Conservation (phyloP, 2,329 filamentous ascomycete species). For the Trichophyton verrucosum region DNA sequence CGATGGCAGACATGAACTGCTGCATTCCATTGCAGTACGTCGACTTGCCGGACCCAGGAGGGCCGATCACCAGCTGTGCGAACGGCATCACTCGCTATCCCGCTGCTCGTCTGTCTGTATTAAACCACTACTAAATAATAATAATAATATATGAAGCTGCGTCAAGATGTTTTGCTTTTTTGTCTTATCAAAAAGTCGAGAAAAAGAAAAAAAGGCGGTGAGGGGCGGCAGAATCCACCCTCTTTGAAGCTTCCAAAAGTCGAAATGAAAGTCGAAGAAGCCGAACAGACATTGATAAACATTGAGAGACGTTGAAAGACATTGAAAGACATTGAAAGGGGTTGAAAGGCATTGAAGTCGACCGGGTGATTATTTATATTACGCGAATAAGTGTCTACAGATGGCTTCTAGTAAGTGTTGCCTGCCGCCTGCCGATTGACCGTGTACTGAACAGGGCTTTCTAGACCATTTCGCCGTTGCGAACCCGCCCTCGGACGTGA, state of each 20-base stretch:
- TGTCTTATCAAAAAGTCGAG: not conserved
- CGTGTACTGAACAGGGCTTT: not conserved
- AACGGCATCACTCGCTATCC: constrained; percentile 36
- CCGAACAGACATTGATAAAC: too few relatives aligned
- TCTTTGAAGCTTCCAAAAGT: not conserved
- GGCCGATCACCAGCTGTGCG: constrained; percentile 79
- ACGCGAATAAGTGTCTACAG: not conserved
- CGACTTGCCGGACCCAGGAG: constrained; percentile 88
- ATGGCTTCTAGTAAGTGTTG: constrained; percentile 13
- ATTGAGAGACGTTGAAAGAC: too few relatives aligned
- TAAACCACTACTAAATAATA: too few relatives aligned
- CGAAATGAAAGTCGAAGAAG: too few relatives aligned
- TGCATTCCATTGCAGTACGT: constrained; percentile 99
- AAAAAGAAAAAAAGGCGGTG: not conserved
- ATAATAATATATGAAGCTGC: too few relatives aligned
- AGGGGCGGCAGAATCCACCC: not conserved
- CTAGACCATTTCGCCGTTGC: constrained; percentile 67
- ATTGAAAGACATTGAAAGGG: too few relatives aligned
- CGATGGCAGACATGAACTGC: constrained; percentile 93
- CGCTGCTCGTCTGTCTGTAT: too few relatives aligned
- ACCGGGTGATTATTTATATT: not conserved
- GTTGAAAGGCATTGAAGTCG: not conserved
- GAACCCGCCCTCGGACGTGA: constrained; percentile 70
- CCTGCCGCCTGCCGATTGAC: not conserved
- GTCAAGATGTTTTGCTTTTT: too few relatives aligned